A percentile compares a stretch with the other conserved stretches of the same genome.
Conservation (phyloP, 2,329 filamentous ascomycete genomes). For the Chalaropsis ovoidea region DNA sequence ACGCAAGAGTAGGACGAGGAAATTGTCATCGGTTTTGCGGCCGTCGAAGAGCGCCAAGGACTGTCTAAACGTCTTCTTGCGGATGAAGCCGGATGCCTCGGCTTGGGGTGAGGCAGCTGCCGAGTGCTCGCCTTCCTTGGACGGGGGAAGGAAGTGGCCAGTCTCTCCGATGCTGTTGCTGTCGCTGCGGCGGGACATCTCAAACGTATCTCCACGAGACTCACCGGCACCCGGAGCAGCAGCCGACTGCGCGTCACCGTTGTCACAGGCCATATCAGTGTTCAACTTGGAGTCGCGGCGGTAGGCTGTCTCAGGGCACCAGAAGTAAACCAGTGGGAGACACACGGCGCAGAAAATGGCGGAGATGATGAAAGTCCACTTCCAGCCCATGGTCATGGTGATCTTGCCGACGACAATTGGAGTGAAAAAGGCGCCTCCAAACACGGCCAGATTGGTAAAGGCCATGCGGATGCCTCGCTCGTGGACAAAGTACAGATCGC, state of each 20-base stretch:
- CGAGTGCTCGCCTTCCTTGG: background rate
- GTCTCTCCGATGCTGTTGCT: conserved; percentile 2
- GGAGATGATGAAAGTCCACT: conserved; percentile 81
- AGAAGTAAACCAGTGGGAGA: conserved; percentile 61
- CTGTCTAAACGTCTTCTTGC: conserved; percentile 49
- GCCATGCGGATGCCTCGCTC: conserved; percentile 81
- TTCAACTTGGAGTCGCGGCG: conserved; percentile 51
- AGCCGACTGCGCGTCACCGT: conserved; percentile 22
- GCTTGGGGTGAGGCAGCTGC: background rate
- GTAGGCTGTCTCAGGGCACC: conserved; percentile 79
- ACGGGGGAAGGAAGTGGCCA: background rate
- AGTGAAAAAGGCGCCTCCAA: conserved; percentile 54
- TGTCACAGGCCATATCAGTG: conserved; percentile 49
- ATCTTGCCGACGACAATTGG: conserved; percentile 88
- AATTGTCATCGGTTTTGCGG: conserved; percentile 66
- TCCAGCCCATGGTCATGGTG: conserved; percentile 63
- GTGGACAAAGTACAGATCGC: conserved; percentile 84
- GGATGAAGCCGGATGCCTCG: conserved; percentile 28
- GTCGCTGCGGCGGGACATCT: conserved; percentile 11
- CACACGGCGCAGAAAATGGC: conserved; percentile 68
- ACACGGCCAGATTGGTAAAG: conserved; percentile 50
- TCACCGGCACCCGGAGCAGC: background rate
- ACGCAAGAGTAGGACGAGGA: conserved; percentile 54
- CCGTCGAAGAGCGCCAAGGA: conserved; percentile 66
- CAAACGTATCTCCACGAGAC: conserved; percentile 8